Evolutionary conservation across 345 rosid species (phyloP), one percentile per base, ranked within the genome.

Genomic region (Mercurialis annua): DNA sequence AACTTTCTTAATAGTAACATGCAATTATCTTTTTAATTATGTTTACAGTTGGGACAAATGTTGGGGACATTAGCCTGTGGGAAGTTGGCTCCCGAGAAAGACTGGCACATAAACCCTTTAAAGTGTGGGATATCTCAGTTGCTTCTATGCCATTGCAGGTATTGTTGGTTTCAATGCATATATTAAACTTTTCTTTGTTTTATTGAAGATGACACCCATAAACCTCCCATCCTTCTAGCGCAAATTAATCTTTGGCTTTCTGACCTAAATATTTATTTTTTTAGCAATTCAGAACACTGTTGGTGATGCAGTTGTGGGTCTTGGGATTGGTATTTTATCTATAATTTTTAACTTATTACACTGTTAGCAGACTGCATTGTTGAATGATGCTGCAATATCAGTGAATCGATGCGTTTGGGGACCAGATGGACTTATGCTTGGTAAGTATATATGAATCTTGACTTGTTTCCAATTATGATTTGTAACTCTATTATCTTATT

Each of bases 321-420:
- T n/a, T 57, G 50, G 61, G 30, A 46, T 36, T 29, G 21, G 29
- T 24, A 20, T n/a, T 43, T 33, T 46, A 6, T 53, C 40, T 17
- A 33, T 8, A 8, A 40, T 40, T 40, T 50, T 33, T 56, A 12
- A 0, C 33, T 51, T 14, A 18, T 26, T 46, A 4, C 49, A 29
- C 46, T 48, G 30, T 38, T 59, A 29, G 59, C 67, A 84, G 91
- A 76, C 80, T 21, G 79, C 88, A n/a, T 81, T 82, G 76, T 57
- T 78, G 73, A 81, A 76, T 67, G 91, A 86, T 76, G 76, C 81
- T 72, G 80, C 83, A 54, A 81, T 84, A 75, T 79, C 84, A 15
- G 91, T 81, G 44, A 86, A 84, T 70, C 78, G 91, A 18, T 84
- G 83, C 53, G 85, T 86, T 50, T 86, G 88, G 91, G 83, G 84